Base-by-base conservation (phyloP, 345 rosid species). In the Hibiscus syriacus region DNA sequence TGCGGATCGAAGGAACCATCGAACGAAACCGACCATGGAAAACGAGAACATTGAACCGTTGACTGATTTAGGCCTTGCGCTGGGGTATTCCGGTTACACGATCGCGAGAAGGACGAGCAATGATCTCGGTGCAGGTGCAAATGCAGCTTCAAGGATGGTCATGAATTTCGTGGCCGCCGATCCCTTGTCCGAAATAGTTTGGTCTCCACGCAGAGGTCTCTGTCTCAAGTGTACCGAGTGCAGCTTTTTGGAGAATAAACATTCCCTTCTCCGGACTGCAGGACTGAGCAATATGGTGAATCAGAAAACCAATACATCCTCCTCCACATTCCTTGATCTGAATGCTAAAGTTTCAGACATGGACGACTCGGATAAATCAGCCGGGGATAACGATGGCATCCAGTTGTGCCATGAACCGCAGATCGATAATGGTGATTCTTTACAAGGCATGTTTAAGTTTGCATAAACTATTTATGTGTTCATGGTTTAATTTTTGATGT, bases 171-270 rank as follows among this genome's bases (percentile, higher is more conserved):
- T 70, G 70, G 78, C 87, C 19, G 64, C 87, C 11, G 85, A 83
- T 73, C 84, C 84, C 64, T 70, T 91, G 62, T 80, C 89, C 56
- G 97, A 94, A 81, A 82, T 94, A 63, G 99, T 94, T 57, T 91
- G 96, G 97, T 93, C 94, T 76, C 91, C 98, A 14, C 83, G 74
- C 59, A 85, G 76, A 78, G 97, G 98, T 61, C 85, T 79, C 55
- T 76, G 86, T 79, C 76, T 92, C 69, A 88, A 79, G 79, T 83
- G 87, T 78, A 87, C 97, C 20, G 89, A 90, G 70, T 77, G 86
- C 43, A 80, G 86, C 79, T 77, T 85, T 83, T 46, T 55, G 17
- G 71, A 85, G n/a, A 38, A 74, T 64, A 85, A 78, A 36, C 61
- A 69, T 52, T 77, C 80, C 74, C 80, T 70, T 76, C 64, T 77